Conservation (phyloP, 1,139 yeast species). For the Oligophagozyma castellii region DNA sequence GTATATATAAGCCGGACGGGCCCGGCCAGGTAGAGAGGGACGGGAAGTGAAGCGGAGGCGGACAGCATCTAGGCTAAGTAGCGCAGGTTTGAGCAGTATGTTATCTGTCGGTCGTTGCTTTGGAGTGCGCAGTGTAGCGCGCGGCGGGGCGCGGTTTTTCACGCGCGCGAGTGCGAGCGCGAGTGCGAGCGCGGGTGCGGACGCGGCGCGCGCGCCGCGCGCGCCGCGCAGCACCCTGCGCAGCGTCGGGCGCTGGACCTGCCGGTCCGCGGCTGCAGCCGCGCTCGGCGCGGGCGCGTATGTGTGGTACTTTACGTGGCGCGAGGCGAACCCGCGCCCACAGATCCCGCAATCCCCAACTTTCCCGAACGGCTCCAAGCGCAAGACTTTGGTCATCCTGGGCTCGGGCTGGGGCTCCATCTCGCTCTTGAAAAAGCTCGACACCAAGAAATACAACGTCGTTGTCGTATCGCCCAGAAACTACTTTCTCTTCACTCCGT, state of each 20-base stretch:
- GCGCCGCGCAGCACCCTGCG: constrained; percentile 1
- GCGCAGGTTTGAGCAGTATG: too few relatives aligned
- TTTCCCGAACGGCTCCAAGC: constrained; percentile 55
- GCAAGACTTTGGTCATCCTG: constrained; percentile 76
- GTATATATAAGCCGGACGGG: too few relatives aligned
- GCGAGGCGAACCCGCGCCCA: constrained; percentile 46
- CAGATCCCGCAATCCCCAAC: constrained; percentile 48
- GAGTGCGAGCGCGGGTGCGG: constrained; percentile 1
- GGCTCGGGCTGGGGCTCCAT: constrained; percentile 96
- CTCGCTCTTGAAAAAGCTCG: constrained; percentile 68
- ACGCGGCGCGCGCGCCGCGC: constrained; percentile 1
- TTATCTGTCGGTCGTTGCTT: too few relatives aligned
- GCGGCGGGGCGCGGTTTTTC: not conserved
- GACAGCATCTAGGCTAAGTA: too few relatives aligned
- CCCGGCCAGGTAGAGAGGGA: too few relatives aligned
- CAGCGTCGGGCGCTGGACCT: constrained; percentile 16
- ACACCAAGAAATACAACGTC: constrained; percentile 76
- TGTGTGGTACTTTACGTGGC: constrained; percentile 42
- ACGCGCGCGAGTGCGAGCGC: not conserved
- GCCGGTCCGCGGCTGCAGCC: constrained; percentile 28
- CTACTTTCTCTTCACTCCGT: constrained; percentile 87
- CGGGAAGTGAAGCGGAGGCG: too few relatives aligned
- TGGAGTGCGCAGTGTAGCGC: too few relatives aligned
- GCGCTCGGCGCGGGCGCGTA: constrained; percentile 33
- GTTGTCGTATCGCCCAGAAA: constrained; percentile 87